Conservation (phyloP, 2,329 filamentous ascomycete species). For the Fusarium napiforme region DNA sequence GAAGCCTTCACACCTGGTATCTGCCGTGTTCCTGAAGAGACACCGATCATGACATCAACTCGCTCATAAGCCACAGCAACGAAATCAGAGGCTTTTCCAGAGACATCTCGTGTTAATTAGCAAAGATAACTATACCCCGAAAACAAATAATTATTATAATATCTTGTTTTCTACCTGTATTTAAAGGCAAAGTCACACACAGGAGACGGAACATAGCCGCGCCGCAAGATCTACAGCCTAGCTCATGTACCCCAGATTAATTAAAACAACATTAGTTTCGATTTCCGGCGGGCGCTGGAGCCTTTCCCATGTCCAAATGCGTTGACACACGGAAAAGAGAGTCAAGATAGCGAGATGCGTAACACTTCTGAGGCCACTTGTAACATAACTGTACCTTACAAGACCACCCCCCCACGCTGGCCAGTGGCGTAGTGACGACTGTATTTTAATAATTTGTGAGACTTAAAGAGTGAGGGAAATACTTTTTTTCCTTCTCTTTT, state of each 20-base stretch:
- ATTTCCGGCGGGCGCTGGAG: constrained; percentile 38
- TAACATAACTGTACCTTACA: neutral
- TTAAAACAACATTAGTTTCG: constrained; percentile 26
- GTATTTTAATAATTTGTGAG: constrained; percentile 7
- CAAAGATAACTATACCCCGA: neutral
- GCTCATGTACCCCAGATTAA: constrained; percentile 45
- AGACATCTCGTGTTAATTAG: neutral
- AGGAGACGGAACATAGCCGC: neutral
- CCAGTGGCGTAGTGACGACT: constrained; percentile 25
- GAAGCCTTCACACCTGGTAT: constrained; percentile 23
- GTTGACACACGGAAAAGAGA: constrained; percentile 44
- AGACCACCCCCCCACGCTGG: constrained; percentile 26
- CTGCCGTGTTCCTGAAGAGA: neutral
- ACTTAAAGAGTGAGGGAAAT: constrained; percentile 1
- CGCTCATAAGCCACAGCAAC: neutral
- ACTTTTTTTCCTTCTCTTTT: neutral
- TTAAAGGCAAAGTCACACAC: constrained; percentile 4
- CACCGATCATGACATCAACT: constrained; percentile 21
- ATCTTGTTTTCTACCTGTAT: neutral
- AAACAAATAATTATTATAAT: neutral
- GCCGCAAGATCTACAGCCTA: constrained; percentile 32
- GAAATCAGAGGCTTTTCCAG: neutral
- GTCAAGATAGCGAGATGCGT: constrained; percentile 24
- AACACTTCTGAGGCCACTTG: constrained; percentile 9
- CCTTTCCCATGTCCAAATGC: constrained; percentile 43